These are phyloP conservation scores for Fomitopsis serialis DNA, from an alignment of 768 basidiomycete species.

Conservation along the genomic window DNA sequence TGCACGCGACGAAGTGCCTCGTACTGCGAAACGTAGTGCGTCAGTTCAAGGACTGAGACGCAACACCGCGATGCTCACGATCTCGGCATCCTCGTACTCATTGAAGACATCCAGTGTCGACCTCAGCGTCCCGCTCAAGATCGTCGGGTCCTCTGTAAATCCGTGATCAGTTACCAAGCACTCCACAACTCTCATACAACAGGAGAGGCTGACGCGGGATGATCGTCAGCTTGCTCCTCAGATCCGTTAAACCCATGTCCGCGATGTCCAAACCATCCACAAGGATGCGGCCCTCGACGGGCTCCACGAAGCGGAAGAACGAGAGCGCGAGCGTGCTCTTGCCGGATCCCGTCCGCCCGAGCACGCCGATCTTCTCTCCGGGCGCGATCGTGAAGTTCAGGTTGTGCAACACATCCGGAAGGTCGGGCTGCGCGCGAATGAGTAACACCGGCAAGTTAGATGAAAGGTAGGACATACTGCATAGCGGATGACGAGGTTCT, in stretches of 20 bases:
- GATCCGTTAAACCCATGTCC: constrained; percentile 73
- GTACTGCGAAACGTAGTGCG: constrained; percentile 39
- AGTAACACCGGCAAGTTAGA: neutral
- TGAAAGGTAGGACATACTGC: constrained; percentile 46
- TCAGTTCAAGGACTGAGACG: neutral
- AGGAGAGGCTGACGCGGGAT: constrained; percentile 63
- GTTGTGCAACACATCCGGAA: constrained; percentile 80
- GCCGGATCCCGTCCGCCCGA: constrained; percentile 62
- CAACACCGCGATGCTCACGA: constrained; percentile 40
- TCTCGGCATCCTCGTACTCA: constrained; percentile 80
- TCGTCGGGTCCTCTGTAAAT: constrained; percentile 76
- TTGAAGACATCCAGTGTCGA: constrained; percentile 82
- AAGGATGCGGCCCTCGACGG: constrained; percentile 65
- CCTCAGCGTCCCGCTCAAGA: constrained; percentile 77
- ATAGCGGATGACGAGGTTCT: constrained; percentile 73
- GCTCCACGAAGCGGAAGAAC: constrained; percentile 90
- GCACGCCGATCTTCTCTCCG: constrained; percentile 77
- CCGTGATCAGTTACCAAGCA: neutral
- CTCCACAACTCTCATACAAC: neutral
- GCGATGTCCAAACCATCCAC: constrained; percentile 81
- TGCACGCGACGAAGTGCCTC: constrained; percentile 83
- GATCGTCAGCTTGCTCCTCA: constrained; percentile 72
- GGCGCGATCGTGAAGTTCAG: constrained; percentile 70
- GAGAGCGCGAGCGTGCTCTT: constrained; percentile 81
- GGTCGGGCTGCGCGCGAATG: constrained; percentile 57